phyloP scores from a whole-genome alignment of 2,329 filamentous ascomycete genomes.

The Colletotrichum sidae region DNA sequence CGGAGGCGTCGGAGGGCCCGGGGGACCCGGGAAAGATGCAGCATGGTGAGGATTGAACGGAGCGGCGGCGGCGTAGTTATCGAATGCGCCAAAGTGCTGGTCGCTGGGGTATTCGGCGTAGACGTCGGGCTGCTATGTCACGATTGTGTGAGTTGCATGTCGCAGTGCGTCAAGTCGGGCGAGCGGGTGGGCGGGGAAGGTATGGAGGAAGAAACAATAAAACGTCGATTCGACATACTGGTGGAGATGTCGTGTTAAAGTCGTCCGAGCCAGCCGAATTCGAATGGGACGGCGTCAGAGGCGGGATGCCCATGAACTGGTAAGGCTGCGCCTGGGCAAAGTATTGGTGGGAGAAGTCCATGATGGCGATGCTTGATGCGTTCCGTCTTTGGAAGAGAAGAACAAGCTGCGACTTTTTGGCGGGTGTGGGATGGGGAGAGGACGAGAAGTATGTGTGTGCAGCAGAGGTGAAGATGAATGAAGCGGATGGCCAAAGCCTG shows the following conservation, averaged over 20 bases:
- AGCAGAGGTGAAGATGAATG: background rate
- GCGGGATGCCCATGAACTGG: constrained; percentile 66
- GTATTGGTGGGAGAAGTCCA: constrained; percentile 68
- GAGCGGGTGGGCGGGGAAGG: constrained; percentile 42
- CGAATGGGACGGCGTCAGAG: constrained; percentile 66
- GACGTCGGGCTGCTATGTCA: constrained; percentile 56
- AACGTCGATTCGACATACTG: constrained; percentile 55
- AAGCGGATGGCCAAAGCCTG: constrained; percentile 29
- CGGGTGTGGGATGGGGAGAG: background rate
- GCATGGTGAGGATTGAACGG: constrained; percentile 42
- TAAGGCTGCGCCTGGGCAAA: constrained; percentile 61
- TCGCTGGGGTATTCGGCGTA: constrained; percentile 60
- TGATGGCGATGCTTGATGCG: constrained; percentile 42
- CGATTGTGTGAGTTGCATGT: constrained; percentile 46
- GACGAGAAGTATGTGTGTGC: background rate
- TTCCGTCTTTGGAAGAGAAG: constrained; percentile 7
- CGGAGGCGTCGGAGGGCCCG: constrained; percentile 62
- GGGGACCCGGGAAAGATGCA: constrained; percentile 57
- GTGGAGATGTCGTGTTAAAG: constrained; percentile 65
- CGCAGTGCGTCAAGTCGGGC: constrained; percentile 46
- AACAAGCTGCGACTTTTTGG: constrained; percentile 8
- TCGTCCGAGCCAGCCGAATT: constrained; percentile 67
- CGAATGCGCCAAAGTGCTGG: constrained; percentile 62
- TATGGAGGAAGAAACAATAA: constrained; percentile 33
- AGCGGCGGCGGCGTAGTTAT: constrained; percentile 50